phyloP scores from a whole-genome alignment of 1,139 yeast genomes.

The Diutina catenulata region DNA sequence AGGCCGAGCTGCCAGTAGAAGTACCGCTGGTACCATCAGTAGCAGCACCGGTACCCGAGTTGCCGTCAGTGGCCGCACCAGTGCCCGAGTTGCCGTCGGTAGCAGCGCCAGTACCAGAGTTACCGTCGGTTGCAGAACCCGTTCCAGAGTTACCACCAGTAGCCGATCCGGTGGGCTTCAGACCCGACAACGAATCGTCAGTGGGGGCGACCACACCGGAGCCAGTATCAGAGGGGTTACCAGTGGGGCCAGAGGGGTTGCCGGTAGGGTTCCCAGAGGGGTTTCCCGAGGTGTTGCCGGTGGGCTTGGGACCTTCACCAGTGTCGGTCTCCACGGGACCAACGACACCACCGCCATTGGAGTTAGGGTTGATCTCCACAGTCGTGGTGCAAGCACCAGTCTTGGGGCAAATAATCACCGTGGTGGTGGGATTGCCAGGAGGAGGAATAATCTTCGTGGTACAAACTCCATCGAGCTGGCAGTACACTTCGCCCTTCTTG shows the following conservation, averaged over 20 bases:
- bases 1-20: too few relatives aligned
- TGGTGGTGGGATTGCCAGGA: background rate
- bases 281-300: background rate
- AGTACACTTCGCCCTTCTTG: background rate
- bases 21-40: too few relatives aligned
- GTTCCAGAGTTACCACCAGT: background rate
- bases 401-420: constrained; percentile 2
- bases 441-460: constrained; percentile 2
- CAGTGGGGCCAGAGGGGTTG: background rate
- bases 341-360: too few relatives aligned
- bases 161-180: background rate
- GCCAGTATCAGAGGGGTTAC: background rate
- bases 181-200: too few relatives aligned
- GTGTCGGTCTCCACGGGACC: too few relatives aligned
- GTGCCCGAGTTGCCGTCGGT: background rate
- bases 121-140: background rate
- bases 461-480: background rate
- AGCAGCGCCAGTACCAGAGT: background rate
- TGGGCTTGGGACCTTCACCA: background rate
- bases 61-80: background rate
- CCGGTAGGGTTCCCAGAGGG: background rate
- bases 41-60: background rate
- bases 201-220: background rate
- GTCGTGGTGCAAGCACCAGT: background rate
- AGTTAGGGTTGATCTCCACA: background rate